Conservation (phyloP, 768 basidiomycete species). For the Pleurotus salmoneostramineus region DNA sequence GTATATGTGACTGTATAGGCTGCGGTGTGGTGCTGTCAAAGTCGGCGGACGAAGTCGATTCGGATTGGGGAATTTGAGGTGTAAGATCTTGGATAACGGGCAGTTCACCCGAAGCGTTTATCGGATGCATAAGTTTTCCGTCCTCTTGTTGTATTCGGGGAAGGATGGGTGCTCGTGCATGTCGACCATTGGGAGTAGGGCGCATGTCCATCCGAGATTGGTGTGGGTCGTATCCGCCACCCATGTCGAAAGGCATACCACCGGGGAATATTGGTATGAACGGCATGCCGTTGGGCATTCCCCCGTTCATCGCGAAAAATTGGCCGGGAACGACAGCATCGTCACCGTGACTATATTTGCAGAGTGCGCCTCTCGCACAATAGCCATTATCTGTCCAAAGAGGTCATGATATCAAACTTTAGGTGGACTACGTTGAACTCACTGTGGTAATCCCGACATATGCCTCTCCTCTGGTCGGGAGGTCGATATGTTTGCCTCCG, state of each 20-base stretch:
- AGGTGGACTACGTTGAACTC: constrained; percentile 25
- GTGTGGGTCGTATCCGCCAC: constrained; percentile 69
- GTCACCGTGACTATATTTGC: constrained; percentile 92
- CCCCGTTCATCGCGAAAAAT: constrained; percentile 53
- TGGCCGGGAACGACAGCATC: constrained; percentile 78
- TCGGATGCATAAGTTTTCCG: constrained; percentile 23
- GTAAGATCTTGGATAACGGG: constrained; percentile 85
- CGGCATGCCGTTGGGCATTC: constrained; percentile 43
- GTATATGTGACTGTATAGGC: constrained; percentile 16
- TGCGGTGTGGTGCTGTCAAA: constrained; percentile 21
- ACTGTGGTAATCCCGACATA: constrained; percentile 95
- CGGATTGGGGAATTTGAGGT: constrained; percentile 37
- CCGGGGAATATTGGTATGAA: constrained; percentile 72
- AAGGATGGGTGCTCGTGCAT: constrained; percentile 54
- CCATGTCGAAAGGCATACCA: constrained; percentile 52
- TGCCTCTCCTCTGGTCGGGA: constrained; percentile 69
- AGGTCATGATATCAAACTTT: constrained; percentile 3
- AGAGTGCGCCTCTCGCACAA: constrained; percentile 83
- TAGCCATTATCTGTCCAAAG: constrained; percentile 73
- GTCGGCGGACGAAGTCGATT: constrained; percentile 15
- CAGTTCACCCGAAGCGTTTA: constrained; percentile 61
- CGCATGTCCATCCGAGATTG: constrained; percentile 82
- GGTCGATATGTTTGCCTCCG: constrained; percentile 63
- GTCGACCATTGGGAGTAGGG: constrained; percentile 31
- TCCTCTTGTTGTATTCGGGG: constrained; percentile 55